Conservation (phyloP, 164 flowering plant genomes). For the Magnolia changhungtana region DNA sequence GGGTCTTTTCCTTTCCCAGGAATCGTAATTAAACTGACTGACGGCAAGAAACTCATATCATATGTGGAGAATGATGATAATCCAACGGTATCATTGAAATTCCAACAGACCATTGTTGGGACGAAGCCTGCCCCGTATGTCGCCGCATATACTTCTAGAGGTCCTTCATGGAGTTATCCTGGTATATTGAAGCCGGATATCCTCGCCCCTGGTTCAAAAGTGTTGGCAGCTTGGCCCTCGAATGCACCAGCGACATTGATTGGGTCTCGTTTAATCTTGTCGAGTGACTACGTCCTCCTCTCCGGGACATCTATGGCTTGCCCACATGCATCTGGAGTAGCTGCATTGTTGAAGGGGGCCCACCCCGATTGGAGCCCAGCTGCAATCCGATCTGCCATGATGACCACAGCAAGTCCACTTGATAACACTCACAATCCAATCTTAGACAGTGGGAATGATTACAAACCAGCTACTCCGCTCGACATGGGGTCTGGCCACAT, state of each 20-base stretch:
- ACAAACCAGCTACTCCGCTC: background rate
- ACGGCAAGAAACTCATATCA: background rate
- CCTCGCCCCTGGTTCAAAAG: constrained; percentile 10
- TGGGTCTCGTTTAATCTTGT: constrained; percentile 9
- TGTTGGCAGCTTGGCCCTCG: constrained; percentile 45
- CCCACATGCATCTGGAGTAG: constrained; percentile 37
- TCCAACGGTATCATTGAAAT: constrained; percentile 22
- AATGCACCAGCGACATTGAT: background rate
- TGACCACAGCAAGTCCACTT: constrained; percentile 28
- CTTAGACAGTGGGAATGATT: constrained; percentile 14
- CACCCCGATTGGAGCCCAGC: constrained; percentile 49
- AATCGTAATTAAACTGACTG: background rate
- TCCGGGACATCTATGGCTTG: constrained; percentile 50
- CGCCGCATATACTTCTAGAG: constrained; percentile 48
- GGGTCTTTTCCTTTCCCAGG: background rate
- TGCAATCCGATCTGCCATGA: constrained; percentile 39
- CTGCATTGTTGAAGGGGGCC: constrained; percentile 34
- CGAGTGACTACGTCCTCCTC: constrained; percentile 29
- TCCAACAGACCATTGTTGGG: constrained; percentile 35
- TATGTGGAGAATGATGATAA: background rate
- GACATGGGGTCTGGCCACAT: background rate
- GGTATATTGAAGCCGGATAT: background rate
- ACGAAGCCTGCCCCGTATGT: constrained; percentile 48
- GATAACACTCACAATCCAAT: constrained; percentile 25
- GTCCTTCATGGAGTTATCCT: constrained; percentile 9